Percentiles rank a stretch among this genome's conserved stretches.
Conservation (phyloP, 108 stramenopile genomes). For the Cyclostephanos invisitatus region DNA sequence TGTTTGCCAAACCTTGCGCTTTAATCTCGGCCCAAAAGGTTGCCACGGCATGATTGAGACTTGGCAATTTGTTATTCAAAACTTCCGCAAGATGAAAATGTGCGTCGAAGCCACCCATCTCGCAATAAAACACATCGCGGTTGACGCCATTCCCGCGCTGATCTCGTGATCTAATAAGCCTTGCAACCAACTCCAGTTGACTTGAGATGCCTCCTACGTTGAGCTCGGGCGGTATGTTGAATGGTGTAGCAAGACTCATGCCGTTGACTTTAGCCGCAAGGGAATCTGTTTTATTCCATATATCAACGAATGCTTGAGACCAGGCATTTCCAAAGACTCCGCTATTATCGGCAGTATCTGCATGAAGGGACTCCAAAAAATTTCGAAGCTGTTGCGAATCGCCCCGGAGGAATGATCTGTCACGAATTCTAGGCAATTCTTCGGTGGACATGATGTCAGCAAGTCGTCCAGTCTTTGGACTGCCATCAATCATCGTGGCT, state of each 20-base stretch:
- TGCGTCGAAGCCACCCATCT: slow-evolving; percentile 66
- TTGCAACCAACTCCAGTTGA: slow-evolving; percentile 41
- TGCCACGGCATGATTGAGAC: slow-evolving; percentile 27
- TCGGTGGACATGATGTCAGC: slow-evolving; percentile 34
- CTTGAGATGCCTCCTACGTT: slow-evolving; percentile 26
- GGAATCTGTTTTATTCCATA: slow-evolving; percentile 25
- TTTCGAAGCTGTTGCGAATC: slow-evolving; percentile 17
- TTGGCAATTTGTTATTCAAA: slow-evolving; percentile 28
- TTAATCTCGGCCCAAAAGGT: slow-evolving; percentile 54
- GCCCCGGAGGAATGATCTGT: slow-evolving; percentile 15
- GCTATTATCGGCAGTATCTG: slow-evolving; percentile 18
- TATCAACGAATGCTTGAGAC: slow-evolving; percentile 46
- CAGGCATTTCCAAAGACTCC: slow-evolving; percentile 48
- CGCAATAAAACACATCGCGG: slow-evolving; percentile 65
- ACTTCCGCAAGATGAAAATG: slow-evolving; percentile 45
- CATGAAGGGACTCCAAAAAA: slow-evolving; percentile 29
- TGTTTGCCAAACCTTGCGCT: slow-evolving; percentile 36
- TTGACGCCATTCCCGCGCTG: slow-evolving; percentile 44
- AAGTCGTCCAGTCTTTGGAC: slow-evolving; percentile 29
- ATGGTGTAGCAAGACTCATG: slow-evolving; percentile 12
- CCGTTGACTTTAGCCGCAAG: slow-evolving; percentile 4
- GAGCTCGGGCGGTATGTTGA: background rate
- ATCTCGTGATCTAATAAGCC: slow-evolving; percentile 40
- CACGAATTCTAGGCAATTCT: slow-evolving; percentile 20
- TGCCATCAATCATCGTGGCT: slow-evolving; percentile 37